Evolutionary conservation across 202 grass and related monocot species (phyloP).

Genomic region (Setaria italica): DNA sequence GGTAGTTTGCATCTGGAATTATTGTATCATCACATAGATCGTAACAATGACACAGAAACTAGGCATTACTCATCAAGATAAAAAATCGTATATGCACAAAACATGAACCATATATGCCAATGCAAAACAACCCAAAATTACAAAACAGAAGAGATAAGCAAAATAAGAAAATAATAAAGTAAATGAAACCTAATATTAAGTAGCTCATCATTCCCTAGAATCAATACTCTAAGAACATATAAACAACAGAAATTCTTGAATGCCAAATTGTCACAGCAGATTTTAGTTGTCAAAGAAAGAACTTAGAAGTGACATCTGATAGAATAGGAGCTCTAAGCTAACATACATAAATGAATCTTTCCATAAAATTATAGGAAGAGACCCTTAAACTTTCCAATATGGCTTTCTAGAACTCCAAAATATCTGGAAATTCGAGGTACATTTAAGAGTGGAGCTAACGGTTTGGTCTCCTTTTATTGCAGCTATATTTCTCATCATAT

Average conservation of each 20-base stretch:
- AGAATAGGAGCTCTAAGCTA: constrained; percentile 22
- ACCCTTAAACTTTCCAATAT: constrained; percentile 30
- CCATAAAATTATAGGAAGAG: not conserved
- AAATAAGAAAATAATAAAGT: not conserved
- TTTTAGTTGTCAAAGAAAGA: constrained; percentile 20
- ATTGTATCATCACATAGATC: constrained; percentile 32
- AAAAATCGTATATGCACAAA: constrained; percentile 36
- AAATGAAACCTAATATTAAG: constrained; percentile 30
- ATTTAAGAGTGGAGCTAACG: constrained; percentile 5
- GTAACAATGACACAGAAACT: constrained; percentile 27
- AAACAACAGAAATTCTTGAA: constrained; percentile 12
- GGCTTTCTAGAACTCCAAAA: constrained; percentile 11
- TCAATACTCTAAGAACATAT: constrained; percentile 6
- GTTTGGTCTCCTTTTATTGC: not conserved
- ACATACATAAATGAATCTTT: constrained; percentile 25
- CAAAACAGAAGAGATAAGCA: constrained; percentile 6
- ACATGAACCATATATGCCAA: constrained; percentile 24
- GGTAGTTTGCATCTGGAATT: constrained; percentile 83
- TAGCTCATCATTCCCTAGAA: constrained; percentile 4
- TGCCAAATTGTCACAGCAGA: not conserved
- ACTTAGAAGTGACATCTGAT: constrained; percentile 16
- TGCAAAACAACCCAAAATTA: constrained; percentile 31
- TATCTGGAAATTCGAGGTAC: constrained; percentile 22
- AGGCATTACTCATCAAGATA: not conserved
- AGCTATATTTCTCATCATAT: constrained; percentile 23